Conservation (phyloP, 192 early-diverging fungal species). For the Chytriomyces hyalinus region DNA sequence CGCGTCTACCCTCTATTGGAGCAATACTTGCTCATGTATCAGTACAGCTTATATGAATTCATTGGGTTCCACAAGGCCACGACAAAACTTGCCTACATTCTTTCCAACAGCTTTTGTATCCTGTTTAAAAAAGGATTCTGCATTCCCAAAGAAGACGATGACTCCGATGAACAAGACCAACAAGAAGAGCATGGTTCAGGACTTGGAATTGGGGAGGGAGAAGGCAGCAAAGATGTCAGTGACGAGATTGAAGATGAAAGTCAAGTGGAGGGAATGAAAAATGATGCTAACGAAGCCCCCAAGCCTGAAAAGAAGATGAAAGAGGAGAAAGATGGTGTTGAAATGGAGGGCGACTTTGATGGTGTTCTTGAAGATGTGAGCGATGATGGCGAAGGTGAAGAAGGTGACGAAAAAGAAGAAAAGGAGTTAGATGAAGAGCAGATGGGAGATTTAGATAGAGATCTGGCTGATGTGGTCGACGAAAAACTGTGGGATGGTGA, state of each 20-base stretch:
- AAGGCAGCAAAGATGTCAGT: conserved; percentile 94
- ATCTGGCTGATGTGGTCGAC: conserved; percentile 87
- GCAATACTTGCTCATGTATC: conserved; percentile 66
- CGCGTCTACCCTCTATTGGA: conserved; percentile 52
- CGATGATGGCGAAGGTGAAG: conserved; percentile 69
- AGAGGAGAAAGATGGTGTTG: conserved; percentile 84
- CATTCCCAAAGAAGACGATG: conserved; percentile 70
- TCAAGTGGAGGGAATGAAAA: conserved; percentile 88
- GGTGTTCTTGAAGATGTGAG: conserved; percentile 89
- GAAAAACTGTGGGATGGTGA: conserved; percentile 98
- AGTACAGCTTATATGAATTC: conserved; percentile 40
- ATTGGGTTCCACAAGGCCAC: conserved; percentile 68
- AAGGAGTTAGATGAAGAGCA: conserved; percentile 82
- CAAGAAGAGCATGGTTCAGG: conserved; percentile 56
- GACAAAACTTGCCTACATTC: conserved; percentile 73
- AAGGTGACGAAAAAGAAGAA: conserved; percentile 76
- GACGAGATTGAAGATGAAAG: conserved; percentile 98
- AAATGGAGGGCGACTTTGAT: conserved; percentile 97
- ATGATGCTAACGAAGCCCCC: conserved; percentile 58
- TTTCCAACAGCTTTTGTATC: conserved; percentile 70
- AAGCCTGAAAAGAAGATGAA: conserved; percentile 60
- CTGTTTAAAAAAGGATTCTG: conserved; percentile 89
- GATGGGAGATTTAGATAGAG: conserved; percentile 88
- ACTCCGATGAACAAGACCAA: conserved; percentile 62
- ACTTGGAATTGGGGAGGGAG: conserved; percentile 93